Conservation (phyloP, 2,329 filamentous ascomycete genomes). For the Metarhizium album region DNA sequence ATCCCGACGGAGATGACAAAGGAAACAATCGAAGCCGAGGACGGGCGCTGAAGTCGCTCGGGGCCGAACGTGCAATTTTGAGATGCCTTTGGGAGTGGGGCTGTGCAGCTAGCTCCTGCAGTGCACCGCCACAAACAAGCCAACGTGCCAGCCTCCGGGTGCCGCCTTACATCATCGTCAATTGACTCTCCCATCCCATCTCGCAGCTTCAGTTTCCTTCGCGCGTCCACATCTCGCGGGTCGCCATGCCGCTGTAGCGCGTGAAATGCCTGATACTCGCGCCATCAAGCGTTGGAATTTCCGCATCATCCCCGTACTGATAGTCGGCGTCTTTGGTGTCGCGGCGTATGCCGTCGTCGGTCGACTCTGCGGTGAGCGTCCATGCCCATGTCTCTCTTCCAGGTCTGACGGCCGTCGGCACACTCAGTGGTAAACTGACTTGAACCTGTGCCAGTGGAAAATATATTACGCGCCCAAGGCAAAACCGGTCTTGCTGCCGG, state of each 20-base stretch:
- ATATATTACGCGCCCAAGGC: slow-evolving; percentile 45
- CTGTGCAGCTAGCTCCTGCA: no score
- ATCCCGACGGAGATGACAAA: not conserved
- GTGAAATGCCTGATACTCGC: slow-evolving; percentile 16
- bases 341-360: slow-evolving; percentile 61
- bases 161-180: not conserved
- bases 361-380: slow-evolving; percentile 57
- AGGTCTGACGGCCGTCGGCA: not conserved
- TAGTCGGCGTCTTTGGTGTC: slow-evolving; percentile 56
- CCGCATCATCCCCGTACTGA: slow-evolving; percentile 57
- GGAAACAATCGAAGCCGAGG: not conserved
- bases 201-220: not conserved
- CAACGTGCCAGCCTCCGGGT: not conserved
- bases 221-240: slow-evolving; percentile 3
- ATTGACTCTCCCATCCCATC: not conserved
- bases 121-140: no score
- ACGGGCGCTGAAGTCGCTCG: not conserved
- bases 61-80: no score
- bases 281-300: slow-evolving; percentile 23
- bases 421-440: not conserved
- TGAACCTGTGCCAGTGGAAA: slow-evolving; percentile 42
- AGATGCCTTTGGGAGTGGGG: no score
- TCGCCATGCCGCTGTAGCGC: slow-evolving; percentile 23
- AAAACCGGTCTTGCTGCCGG: slow-evolving; percentile 50
- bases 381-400: no score